These are phyloP conservation scores for Cetraspora pellucida DNA, from an alignment of 192 early-diverging fungal genomes.

Conservation along the genomic window DNA sequence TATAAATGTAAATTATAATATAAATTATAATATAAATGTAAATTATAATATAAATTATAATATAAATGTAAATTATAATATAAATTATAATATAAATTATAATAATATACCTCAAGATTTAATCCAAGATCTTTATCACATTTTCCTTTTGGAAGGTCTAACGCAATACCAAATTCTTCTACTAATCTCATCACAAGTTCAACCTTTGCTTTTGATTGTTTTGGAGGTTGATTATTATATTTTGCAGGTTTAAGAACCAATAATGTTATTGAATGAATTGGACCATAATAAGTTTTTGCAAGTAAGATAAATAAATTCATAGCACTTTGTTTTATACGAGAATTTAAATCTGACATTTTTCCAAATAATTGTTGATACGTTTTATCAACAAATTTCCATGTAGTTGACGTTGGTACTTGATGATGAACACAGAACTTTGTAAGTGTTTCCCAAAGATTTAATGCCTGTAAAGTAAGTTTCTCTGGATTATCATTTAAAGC, in stretches of 20 bases:
- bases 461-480: conserved; percentile 47
- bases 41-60: not conserved
- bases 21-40: no score
- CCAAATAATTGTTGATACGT: conserved; percentile 51
- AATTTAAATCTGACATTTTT: conserved; percentile 61
- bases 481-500: conserved; percentile 59
- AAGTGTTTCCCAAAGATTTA: conserved; percentile 56
- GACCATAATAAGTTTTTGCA: conserved; percentile 50
- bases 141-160: conserved; percentile 36
- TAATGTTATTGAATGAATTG: conserved; percentile 54
- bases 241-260: conserved; percentile 53
- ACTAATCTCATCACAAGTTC: conserved; percentile 52
- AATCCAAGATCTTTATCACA: conserved; percentile 44
- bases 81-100: not conserved
- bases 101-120: conserved; percentile 46
- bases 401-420: conserved; percentile 46
- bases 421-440: conserved; percentile 53
- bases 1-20: no score
- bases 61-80: not conserved
- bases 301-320: conserved; percentile 54
- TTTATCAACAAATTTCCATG: conserved; percentile 52
- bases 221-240: conserved; percentile 42
- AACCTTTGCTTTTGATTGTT: conserved; percentile 58
- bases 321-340: conserved; percentile 52
- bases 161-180: conserved; percentile 51